Conservation (phyloP, 768 basidiomycete genomes). For the Heimioporus sp. region DNA sequence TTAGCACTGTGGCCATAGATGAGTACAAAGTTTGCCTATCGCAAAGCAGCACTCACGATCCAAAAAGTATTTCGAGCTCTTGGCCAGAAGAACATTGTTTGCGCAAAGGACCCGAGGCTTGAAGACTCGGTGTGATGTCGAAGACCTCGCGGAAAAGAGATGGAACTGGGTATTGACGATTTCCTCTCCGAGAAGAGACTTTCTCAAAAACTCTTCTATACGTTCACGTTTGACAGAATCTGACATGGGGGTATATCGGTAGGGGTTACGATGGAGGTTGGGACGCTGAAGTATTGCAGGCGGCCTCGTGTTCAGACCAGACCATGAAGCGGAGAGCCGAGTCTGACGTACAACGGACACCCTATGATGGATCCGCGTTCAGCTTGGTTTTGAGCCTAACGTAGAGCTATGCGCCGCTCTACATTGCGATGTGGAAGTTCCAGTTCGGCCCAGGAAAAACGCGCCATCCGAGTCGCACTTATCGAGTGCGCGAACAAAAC, state of each 20-base stretch:
- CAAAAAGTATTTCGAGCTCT: slow-evolving; percentile 29
- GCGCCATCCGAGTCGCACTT: too few relatives aligned
- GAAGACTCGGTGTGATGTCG: slow-evolving; percentile 3
- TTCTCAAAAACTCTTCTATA: slow-evolving; percentile 22
- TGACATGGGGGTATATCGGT: slow-evolving; percentile 7
- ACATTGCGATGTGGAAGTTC: too few relatives aligned
- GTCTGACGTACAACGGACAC: too few relatives aligned
- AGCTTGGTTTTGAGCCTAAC: too few relatives aligned
- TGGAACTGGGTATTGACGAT: slow-evolving; percentile 33
- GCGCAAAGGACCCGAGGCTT: slow-evolving; percentile 24
- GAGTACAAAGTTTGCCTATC: not conserved
- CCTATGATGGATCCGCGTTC: too few relatives aligned
- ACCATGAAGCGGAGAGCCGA: too few relatives aligned
- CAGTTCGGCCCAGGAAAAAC: too few relatives aligned
- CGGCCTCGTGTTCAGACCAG: too few relatives aligned
- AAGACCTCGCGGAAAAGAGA: slow-evolving; percentile 23
- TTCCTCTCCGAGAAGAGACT: slow-evolving; percentile 26
- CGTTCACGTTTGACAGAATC: slow-evolving; percentile 7
- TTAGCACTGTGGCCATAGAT: slow-evolving; percentile 8
- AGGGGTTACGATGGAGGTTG: too few relatives aligned
- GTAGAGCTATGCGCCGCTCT: too few relatives aligned
- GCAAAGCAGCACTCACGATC: slow-evolving; percentile 13
- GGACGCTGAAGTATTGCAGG: not conserved
- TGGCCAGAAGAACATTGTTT: slow-evolving; percentile 26
- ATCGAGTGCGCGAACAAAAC: too few relatives aligned